Percentiles rank a stretch among this genome's conserved stretches.
Conservation (phyloP, 164 flowering plant genomes). For the Taxillus chinensis region DNA sequence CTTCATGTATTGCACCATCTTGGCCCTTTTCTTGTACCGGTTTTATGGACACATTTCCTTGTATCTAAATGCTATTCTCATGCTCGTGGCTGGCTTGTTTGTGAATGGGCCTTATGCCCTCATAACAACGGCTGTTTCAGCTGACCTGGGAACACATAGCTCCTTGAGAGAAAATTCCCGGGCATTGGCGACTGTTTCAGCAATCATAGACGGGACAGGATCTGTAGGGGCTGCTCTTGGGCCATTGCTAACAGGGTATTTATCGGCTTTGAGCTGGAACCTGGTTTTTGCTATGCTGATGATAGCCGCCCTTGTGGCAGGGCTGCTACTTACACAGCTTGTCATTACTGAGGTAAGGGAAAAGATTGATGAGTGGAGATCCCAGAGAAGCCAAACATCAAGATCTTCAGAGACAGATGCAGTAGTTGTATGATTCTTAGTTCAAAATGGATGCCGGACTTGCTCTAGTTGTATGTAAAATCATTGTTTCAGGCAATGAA, state of each 20-base stretch:
- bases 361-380: constrained; percentile 33
- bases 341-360: constrained; percentile 56
- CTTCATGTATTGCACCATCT: constrained; percentile 72
- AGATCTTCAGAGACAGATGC: constrained; percentile 3
- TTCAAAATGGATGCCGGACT: too few species aligned
- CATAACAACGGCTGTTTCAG: constrained; percentile 81
- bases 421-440: constrained; percentile 18
- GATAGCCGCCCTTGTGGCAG: constrained; percentile 57
- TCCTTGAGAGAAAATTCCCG: constrained; percentile 58
- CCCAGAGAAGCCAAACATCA: constrained; percentile 8
- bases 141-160: constrained; percentile 71
- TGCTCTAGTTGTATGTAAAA: too few species aligned
- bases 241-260: constrained; percentile 63
- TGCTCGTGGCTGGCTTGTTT: constrained; percentile 65
- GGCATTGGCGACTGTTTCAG: constrained; percentile 77
- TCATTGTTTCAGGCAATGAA: too few species aligned
- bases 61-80: constrained; percentile 35
- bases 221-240: constrained; percentile 81
- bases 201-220: constrained; percentile 85
- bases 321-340: constrained; percentile 50
- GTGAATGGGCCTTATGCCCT: constrained; percentile 85
- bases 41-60: constrained; percentile 52
- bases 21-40: constrained; percentile 61
- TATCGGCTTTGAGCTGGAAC: constrained; percentile 57
- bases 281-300: constrained; percentile 69